These are phyloP conservation scores for Nigrospora oryzae DNA, from an alignment of 2,329 filamentous ascomycete species.

Conservation along the genomic window DNA sequence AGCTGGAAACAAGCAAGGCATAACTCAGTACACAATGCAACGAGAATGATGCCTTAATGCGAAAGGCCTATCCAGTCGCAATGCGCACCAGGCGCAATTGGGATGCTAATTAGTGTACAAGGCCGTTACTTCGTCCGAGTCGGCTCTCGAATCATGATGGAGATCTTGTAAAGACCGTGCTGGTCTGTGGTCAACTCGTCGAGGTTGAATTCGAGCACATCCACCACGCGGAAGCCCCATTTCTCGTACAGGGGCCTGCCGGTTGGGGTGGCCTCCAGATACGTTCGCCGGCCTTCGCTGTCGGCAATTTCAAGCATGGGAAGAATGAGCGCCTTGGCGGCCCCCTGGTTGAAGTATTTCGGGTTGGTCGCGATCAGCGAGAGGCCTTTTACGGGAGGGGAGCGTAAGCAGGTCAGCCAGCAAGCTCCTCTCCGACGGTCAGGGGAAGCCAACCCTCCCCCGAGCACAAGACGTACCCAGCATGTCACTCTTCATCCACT, in stretches of 20 bases:
- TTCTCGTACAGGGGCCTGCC: slow-evolving; percentile 27
- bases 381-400: slow-evolving; percentile 18
- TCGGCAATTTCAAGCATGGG: slow-evolving; percentile 27
- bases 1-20: no score
- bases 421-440: neutral
- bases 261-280: slow-evolving; percentile 27
- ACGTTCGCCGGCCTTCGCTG: slow-evolving; percentile 18
- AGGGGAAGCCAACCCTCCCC: neutral
- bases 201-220: slow-evolving; percentile 17
- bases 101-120: slow-evolving; percentile 8
- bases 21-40: no score
- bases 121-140: neutral
- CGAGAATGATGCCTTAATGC: no score
- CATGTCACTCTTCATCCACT: slow-evolving; percentile 21
- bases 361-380: slow-evolving; percentile 25
- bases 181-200: slow-evolving; percentile 8
- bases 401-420: neutral
- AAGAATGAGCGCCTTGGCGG: slow-evolving; percentile 22
- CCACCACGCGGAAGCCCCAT: slow-evolving; percentile 25
- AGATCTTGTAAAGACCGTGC: slow-evolving; percentile 9
- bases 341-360: slow-evolving; percentile 23
- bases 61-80: no score
- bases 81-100: no score
- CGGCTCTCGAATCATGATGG: slow-evolving; percentile 20
- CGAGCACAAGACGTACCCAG: slow-evolving; percentile 17